phyloP scores from a whole-genome alignment of 257 asterid species.

The Forsythia suspensa region DNA sequence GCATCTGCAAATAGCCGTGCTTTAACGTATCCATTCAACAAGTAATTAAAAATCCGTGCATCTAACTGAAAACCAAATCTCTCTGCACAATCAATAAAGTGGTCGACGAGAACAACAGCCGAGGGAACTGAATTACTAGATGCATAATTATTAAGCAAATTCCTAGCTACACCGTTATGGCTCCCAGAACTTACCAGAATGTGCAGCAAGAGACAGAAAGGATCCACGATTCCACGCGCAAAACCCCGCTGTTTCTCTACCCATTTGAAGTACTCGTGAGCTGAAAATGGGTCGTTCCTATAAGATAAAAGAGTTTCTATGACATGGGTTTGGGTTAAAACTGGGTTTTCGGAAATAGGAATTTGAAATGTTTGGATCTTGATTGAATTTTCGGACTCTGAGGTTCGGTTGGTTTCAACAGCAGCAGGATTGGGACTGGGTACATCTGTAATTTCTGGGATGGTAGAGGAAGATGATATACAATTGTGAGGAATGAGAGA shows the following conservation, averaged over 20 bases:
- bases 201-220: constrained; percentile 64
- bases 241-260: constrained; percentile 38
- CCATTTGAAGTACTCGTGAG: constrained; percentile 49
- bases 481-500: constrained; percentile 12
- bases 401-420: constrained; percentile 4
- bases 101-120: constrained; percentile 42
- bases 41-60: constrained; percentile 41
- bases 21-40: constrained; percentile 57
- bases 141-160: constrained; percentile 38
- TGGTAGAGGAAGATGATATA: constrained; percentile 19
- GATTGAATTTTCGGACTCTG: constrained; percentile 16
- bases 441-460: not conserved
- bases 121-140: constrained; percentile 47
- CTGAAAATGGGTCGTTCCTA: constrained; percentile 57
- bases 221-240: constrained; percentile 44
- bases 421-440: constrained; percentile 15
- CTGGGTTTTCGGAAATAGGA: constrained; percentile 22
- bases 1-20: constrained; percentile 55
- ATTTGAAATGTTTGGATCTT: constrained; percentile 23
- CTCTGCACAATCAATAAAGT: constrained; percentile 40
- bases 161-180: constrained; percentile 36
- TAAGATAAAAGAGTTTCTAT: constrained; percentile 45
- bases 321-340: constrained; percentile 30
- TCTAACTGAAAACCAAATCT: constrained; percentile 46
- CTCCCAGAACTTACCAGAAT: constrained; percentile 55